Percentiles rank a stretch among this genome's conserved stretches.
Conservation (phyloP, 306 rosid species). For the Lathyrus aphaca region DNA sequence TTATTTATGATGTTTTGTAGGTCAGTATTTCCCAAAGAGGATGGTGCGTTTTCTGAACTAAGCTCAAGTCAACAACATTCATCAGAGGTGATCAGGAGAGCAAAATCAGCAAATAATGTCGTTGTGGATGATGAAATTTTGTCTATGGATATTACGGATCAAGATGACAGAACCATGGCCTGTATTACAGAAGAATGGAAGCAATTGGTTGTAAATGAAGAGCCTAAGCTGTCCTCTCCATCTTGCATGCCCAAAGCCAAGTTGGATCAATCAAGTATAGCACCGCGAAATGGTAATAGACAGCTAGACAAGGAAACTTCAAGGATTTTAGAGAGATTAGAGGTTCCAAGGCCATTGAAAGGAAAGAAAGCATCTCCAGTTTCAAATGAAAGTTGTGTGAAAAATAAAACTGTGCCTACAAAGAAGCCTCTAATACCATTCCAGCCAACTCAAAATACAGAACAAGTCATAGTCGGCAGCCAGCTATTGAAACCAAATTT, state of each 20-base stretch:
- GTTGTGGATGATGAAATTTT: slow-evolving; percentile 30
- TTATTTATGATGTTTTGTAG: slow-evolving; percentile 44
- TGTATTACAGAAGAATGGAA: slow-evolving; percentile 75
- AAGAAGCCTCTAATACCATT: slow-evolving; percentile 55
- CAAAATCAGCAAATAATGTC: slow-evolving; percentile 39
- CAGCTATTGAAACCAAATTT: slow-evolving; percentile 72
- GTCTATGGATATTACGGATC: slow-evolving; percentile 32
- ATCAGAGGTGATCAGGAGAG: slow-evolving; percentile 35
- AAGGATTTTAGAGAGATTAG: slow-evolving; percentile 82
- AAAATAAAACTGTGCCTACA: slow-evolving; percentile 37
- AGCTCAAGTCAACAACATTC: slow-evolving; percentile 46
- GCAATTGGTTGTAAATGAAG: slow-evolving; percentile 65
- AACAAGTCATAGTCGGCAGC: slow-evolving; percentile 47
- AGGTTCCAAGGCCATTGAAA: slow-evolving; percentile 69
- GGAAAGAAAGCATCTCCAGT: slow-evolving; percentile 47
- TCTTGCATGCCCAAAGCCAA: slow-evolving; percentile 49
- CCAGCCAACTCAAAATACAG: slow-evolving; percentile 48
- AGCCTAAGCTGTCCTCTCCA: slow-evolving; percentile 53
- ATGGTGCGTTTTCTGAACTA: slow-evolving; percentile 45
- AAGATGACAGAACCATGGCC: slow-evolving; percentile 51
- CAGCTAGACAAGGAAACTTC: slow-evolving; percentile 64
- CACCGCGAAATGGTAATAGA: slow-evolving; percentile 48
- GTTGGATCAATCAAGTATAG: slow-evolving; percentile 47
- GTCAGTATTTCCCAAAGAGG: slow-evolving; percentile 48
- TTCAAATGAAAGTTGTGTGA: slow-evolving; percentile 44